These are phyloP conservation scores for Avena insularis DNA, from an alignment of 176 grass and related monocot species.

Conservation along the genomic window DNA sequence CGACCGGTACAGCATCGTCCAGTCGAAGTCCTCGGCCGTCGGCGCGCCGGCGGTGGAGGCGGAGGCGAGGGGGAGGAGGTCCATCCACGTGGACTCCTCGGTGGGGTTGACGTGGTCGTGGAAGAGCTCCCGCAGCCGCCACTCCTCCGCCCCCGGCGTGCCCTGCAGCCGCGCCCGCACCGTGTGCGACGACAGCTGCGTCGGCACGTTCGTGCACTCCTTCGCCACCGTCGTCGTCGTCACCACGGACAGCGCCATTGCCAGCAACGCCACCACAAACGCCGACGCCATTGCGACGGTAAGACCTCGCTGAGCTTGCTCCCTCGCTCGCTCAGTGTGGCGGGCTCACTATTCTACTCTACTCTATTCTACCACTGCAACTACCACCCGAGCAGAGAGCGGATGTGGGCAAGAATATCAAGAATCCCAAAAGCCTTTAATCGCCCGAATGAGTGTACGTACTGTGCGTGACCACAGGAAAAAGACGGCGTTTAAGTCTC, in stretches of 20 bases:
- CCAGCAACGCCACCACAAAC: neutral
- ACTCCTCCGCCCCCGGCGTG: conserved; percentile 24
- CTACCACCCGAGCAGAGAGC: neutral
- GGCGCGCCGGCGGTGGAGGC: neutral
- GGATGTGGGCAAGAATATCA: neutral
- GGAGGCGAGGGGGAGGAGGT: conserved; percentile 45
- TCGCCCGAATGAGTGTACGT: neutral
- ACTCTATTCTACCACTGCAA: neutral
- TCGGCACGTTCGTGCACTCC: conserved; percentile 80
- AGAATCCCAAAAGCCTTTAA: conserved; percentile 6
- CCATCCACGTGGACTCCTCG: conserved; percentile 80
- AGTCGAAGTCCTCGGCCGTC: conserved; percentile 56
- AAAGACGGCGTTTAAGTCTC: conserved; percentile 19
- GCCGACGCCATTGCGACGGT: neutral
- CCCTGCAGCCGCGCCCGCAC: conserved; percentile 52
- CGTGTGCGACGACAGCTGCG: conserved; percentile 67
- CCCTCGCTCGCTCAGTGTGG: neutral
- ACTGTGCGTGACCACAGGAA: neutral
- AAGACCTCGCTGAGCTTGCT: too few species aligned
- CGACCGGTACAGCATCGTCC: conserved; percentile 69
- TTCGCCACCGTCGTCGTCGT: conserved; percentile 11
- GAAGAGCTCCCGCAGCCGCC: conserved; percentile 47
- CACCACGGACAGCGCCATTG: neutral
- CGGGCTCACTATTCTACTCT: neutral
- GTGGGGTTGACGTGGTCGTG: conserved; percentile 67